Evolutionary conservation across 805 yeast species (phyloP), one percentile per base, ranked within the genome.

Genomic region (Saccharomycopsis selenospora): DNA sequence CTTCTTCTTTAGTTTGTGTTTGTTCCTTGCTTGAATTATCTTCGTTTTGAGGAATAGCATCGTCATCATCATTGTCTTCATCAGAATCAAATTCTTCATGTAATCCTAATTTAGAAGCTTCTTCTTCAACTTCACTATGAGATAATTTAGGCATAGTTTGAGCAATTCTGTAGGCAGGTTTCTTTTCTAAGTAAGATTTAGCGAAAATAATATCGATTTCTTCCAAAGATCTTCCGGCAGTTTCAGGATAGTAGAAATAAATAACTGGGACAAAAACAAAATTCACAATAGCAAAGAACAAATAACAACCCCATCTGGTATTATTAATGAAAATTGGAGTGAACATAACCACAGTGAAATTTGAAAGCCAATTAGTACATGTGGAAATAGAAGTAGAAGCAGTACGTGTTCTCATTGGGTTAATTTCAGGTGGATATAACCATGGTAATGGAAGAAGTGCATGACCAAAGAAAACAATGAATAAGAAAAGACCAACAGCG

Each of bases 151-250:
- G 87, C 71, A 82, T 58, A 48, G 72, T 66, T 36, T 72, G 69
- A 45, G 89, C 89, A 43, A 83, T 82, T 62, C 77, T 70, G 74
- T 72, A 82, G 28, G 82, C 77, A 53, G 71, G 73, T 55, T 72
- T 72, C 44, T 72, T 71, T 52, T 83, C 89, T 42, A 65, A 71
- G 55, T 72, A 64, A n/a, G 64, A 56, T 66, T 76, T 77, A 59
- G 85, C 85, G 54, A 45, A 54, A 48, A 83, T 79, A 59, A 80
- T 79, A 61, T 83, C 90, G 62, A 83, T 76, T 60, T 82, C 87
- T 64, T 83, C 90, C 64, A 84, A 72, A 33, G 84, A 72, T 62
- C 87, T 75, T 44, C 88, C 87, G 27, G 84, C 79, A 40, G 89
- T 82, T 68, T 84, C 91, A 38, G 90, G 91, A 63, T 80, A 84